A percentile compares a stretch with the other conserved stretches of the same genome.
These are phyloP conservation scores for Periconia digitata DNA, from an alignment of 2,329 filamentous ascomycete genomes.

Conservation along the genomic window DNA sequence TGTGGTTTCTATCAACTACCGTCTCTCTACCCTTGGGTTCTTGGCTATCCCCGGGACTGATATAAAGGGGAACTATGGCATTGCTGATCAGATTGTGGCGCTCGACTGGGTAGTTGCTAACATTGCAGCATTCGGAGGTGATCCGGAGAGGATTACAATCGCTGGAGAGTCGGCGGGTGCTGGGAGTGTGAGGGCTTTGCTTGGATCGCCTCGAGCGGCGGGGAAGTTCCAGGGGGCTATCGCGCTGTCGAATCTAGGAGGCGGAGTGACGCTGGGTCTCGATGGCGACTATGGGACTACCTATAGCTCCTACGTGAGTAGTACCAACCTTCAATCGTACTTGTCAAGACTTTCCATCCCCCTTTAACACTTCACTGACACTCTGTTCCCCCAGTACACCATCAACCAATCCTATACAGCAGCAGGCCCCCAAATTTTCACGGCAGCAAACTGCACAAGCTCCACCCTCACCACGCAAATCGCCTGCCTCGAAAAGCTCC, in stretches of 20 bases:
- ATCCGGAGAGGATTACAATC: constrained; percentile 50
- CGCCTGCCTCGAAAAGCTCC: constrained; percentile 55
- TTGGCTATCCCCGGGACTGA: constrained; percentile 58
- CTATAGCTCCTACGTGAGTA: constrained; percentile 62
- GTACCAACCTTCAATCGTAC: too few relatives aligned
- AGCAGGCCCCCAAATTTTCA: constrained; percentile 55
- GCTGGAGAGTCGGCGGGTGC: constrained; percentile 56
- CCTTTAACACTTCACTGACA: too few relatives aligned
- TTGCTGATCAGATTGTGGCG: constrained; percentile 55
- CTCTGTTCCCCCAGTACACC: too few relatives aligned
- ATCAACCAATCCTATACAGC: constrained; percentile 54
- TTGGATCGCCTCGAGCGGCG: constrained; percentile 53
- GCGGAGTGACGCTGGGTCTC: constrained; percentile 59
- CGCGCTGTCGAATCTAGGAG: constrained; percentile 56
- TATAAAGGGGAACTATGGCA: constrained; percentile 58
- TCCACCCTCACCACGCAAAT: constrained; percentile 51
- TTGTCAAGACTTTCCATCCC: too few relatives aligned
- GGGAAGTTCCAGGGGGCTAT: constrained; percentile 52
- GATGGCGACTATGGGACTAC: constrained; percentile 59
- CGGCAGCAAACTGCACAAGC: constrained; percentile 54
- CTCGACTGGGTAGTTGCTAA: constrained; percentile 52
- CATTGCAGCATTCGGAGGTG: constrained; percentile 52
- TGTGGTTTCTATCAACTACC: constrained; percentile 63
- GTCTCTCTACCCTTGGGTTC: constrained; percentile 60
- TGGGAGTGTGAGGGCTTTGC: constrained; percentile 57